These are phyloP conservation scores for Penicillium corylophilum DNA, from an alignment of 2,329 filamentous ascomycete species.

Conservation along the genomic window DNA sequence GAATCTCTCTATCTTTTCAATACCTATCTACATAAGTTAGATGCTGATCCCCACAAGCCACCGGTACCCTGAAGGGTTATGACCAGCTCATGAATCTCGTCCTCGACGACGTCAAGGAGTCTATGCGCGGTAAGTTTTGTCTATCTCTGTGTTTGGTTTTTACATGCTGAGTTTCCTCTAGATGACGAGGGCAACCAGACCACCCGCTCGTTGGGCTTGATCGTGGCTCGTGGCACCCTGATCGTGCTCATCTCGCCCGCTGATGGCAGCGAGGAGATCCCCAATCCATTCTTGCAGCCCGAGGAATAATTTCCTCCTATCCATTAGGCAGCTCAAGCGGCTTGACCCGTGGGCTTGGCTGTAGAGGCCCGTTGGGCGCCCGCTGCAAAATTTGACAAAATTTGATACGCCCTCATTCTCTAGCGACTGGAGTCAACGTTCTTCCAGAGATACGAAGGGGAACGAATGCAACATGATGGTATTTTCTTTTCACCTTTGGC, in stretches of 20 bases:
- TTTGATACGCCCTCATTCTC: conserved; percentile 10
- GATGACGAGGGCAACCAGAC: conserved; percentile 91
- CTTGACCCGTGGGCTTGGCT: not conserved
- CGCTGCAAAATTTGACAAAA: not conserved
- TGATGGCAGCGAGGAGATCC: conserved; percentile 92
- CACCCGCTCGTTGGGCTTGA: conserved; percentile 74
- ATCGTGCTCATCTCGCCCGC: conserved; percentile 89
- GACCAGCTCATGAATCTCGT: conserved; percentile 98
- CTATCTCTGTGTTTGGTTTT: not conserved
- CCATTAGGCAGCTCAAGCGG: not conserved
- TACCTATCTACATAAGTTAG: not conserved
- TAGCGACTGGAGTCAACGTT: conserved; percentile 10
- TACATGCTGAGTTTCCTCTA: conserved; percentile 41
- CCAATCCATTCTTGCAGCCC: conserved; percentile 82
- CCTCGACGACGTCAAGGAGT: conserved; percentile 88
- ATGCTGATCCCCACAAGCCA: conserved; percentile 56
- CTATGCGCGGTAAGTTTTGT: conserved; percentile 69
- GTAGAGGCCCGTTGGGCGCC: not conserved
- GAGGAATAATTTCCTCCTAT: conserved; percentile 55
- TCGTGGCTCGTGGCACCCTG: conserved; percentile 88
- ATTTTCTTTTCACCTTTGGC: conserved; percentile 47
- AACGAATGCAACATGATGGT: conserved; percentile 76
- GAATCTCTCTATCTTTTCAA: not conserved
- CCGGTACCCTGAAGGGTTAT: conserved; percentile 87
- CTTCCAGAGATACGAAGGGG: conserved; percentile 24